Evolutionary conservation across 1,284 basidiomycete species (phyloP).

Genomic region (Leccinum solheimii): DNA sequence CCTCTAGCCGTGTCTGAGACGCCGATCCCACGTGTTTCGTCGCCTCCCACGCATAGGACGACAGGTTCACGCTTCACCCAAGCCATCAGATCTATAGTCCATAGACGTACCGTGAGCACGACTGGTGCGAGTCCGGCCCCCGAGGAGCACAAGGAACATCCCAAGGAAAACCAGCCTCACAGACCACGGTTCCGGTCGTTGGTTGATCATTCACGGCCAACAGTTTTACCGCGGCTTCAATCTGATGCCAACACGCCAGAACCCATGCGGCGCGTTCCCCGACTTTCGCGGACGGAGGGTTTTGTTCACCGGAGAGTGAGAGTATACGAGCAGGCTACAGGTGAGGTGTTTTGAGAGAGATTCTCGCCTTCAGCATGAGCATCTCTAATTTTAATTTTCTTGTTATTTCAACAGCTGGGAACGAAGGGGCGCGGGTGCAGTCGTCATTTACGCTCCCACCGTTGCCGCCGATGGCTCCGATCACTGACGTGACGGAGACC

Average conservation of each 20-base stretch:
- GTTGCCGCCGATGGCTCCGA: conserved; percentile 37
- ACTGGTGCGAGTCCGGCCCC: background rate
- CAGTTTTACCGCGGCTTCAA: conserved; percentile 1
- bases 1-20: conserved; percentile 17
- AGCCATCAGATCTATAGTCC: conserved; percentile 27
- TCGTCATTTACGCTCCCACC: conserved; percentile 45
- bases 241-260: conserved; percentile 13
- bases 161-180: conserved; percentile 8
- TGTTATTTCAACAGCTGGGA: conserved; percentile 1
- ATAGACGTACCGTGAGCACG: conserved; percentile 13
- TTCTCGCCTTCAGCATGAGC: background rate
- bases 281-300: conserved; percentile 35
- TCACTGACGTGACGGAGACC: conserved; percentile 32
- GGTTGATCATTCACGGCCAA: conserved; percentile 16
- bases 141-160: conserved; percentile 10
- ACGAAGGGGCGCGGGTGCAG: conserved; percentile 9
- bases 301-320: conserved; percentile 51
- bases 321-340: conserved; percentile 34
- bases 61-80: conserved; percentile 25
- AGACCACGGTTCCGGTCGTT: conserved; percentile 13
- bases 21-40: conserved; percentile 14
- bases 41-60: conserved; percentile 8
- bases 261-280: conserved; percentile 21
- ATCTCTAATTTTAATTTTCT: conserved; percentile 10
- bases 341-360: conserved; percentile 19